phyloP scores from a whole-genome alignment of 305 asterid genomes.

The Fraxinus dipetala region DNA sequence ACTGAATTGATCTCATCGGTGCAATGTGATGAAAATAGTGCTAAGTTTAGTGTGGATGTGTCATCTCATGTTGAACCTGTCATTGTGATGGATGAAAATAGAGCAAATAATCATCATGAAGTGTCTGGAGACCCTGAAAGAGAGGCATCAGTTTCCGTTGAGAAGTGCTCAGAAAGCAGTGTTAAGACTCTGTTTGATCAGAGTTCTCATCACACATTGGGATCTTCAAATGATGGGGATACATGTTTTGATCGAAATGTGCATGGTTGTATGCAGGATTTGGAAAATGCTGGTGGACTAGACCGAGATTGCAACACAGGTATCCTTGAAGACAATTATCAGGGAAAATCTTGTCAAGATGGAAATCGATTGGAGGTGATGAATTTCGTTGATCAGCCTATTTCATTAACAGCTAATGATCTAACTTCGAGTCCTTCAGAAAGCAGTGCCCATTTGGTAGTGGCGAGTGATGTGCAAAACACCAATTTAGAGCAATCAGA shows the following conservation, averaged over 20 bases:
- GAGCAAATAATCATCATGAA: constrained; percentile 17
- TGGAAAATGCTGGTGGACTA: constrained; percentile 4
- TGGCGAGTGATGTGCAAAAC: constrained; percentile 21
- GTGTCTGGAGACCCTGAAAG: constrained; percentile 22
- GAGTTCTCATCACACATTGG: constrained; percentile 12
- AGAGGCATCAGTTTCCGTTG: constrained; percentile 22
- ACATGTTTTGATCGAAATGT: constrained; percentile 15
- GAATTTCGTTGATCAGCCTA: constrained; percentile 17
- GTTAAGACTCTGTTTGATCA: constrained; percentile 21
- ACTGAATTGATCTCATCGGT: constrained; percentile 19
- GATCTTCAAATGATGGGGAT: constrained; percentile 13
- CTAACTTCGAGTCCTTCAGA: constrained; percentile 18
- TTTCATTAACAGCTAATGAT: constrained; percentile 14
- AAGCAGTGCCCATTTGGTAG: constrained; percentile 29
- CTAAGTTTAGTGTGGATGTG: constrained; percentile 15
- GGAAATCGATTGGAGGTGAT: not conserved
- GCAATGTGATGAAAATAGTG: constrained; percentile 21
- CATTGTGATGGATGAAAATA: constrained; percentile 26
- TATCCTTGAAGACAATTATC: constrained; percentile 24
- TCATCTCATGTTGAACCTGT: constrained; percentile 27
- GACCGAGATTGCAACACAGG: constrained; percentile 2
- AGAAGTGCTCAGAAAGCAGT: constrained; percentile 27
- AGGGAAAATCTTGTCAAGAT: constrained; percentile 21
- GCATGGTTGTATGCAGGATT: constrained; percentile 13
- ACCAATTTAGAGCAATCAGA: constrained; percentile 29